phyloP scores from a whole-genome alignment of 1,139 yeast species.

The Pichia sp. region DNA sequence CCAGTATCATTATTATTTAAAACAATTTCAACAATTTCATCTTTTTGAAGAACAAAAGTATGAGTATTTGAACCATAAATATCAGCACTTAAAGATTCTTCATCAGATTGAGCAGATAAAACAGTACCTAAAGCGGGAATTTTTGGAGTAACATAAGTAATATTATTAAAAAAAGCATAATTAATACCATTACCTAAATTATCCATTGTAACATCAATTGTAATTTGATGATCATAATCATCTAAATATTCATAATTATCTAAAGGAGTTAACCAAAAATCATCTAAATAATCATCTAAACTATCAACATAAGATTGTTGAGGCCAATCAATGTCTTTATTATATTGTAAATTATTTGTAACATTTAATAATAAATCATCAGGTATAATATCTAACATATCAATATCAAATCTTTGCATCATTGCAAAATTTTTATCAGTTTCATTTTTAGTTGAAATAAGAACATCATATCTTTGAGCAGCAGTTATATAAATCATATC shows the following conservation, averaged over 20 bases:
- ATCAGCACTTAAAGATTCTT: conserved; percentile 44
- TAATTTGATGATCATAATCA: conserved; percentile 62
- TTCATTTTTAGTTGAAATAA: conserved; percentile 61
- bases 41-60: conserved; percentile 61
- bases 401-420: conserved; percentile 68
- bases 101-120: conserved; percentile 51
- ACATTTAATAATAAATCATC: conserved; percentile 55
- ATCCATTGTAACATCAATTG: conserved; percentile 68
- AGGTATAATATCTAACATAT: conserved; percentile 74
- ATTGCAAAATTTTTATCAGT: conserved; percentile 64
- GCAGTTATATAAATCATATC: conserved; percentile 57
- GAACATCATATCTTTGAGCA: conserved; percentile 72
- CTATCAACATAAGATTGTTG: conserved; percentile 42
- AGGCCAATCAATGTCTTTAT: conserved; percentile 40
- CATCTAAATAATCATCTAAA: conserved; percentile 45
- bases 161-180: conserved; percentile 85
- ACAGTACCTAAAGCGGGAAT: conserved; percentile 79
- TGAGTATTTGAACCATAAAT: conserved; percentile 81
- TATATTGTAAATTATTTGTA: conserved; percentile 67
- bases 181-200: conserved; percentile 76
- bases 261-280: conserved; percentile 56
- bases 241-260: conserved; percentile 45
- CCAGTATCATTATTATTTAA: conserved; percentile 76
- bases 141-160: conserved; percentile 70
- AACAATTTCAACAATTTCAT: conserved; percentile 64